Base-by-base conservation (phyloP, 768 basidiomycete genomes). In the Lyophyllum shimeji region DNA sequence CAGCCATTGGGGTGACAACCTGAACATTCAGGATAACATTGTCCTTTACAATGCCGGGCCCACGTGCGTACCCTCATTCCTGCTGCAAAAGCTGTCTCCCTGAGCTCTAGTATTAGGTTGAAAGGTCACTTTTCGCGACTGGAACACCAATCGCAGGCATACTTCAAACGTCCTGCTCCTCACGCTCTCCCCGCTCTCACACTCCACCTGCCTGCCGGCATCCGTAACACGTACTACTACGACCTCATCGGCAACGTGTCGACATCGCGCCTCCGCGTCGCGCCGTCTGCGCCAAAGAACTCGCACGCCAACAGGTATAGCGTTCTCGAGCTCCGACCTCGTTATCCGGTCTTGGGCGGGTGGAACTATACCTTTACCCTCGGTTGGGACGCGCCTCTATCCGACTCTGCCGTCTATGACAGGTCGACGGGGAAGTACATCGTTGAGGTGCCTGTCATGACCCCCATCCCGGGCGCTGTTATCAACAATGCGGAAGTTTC, bases 331-430 rank as follows among this genome's bases (percentile, higher is more conserved):
- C 69, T 98, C 47, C 80, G 79, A 39, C 96, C 97, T 0, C 83
- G 97, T 44, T 99, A 95, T 71, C 97, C 97, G 29, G 65, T 99
- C 44, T 70, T 98, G 63, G 97, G 97, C 27, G 94, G 96, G 42
- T 99, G 97, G 97, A 98, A 97, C 67, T 98, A 96, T 71, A 86
- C 78, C 42, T 98, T 95, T 75, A 94, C 93, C 5, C 78, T 98
- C 2, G 97, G 97, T 1, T 99, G 90, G 82, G 95, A 98, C 63
- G 80, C 90, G n/a, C 89, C 88, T 25, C 79, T 94, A 46, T 81
- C 73, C n/a, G 84, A 93, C 67, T 86, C 83, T 9, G 84, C 82
- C 15, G 80, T 78, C 56, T 90, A 83, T 63, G 85, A 91, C 62
- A 77, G 73, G 50, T 73, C 74, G 45, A 84, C 76, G 20, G 85